phyloP scores from a whole-genome alignment of 2,329 filamentous ascomycete genomes.

The Aspergillus spinulosporus region DNA sequence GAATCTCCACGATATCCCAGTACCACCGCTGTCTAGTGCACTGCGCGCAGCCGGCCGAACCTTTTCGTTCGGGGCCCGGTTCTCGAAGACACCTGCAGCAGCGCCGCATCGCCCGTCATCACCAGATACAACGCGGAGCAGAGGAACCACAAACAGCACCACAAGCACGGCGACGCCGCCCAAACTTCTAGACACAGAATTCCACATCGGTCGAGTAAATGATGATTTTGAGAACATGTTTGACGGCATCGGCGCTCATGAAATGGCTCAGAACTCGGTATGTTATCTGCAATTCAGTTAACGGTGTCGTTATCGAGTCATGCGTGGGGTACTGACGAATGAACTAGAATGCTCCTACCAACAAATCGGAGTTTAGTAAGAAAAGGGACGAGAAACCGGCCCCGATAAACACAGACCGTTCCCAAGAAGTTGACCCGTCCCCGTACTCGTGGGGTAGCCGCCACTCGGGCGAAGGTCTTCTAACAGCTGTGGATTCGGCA shows the following conservation, averaged over 20 bases:
- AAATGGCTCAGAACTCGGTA: slow-evolving; percentile 31
- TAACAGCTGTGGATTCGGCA: slow-evolving; percentile 37
- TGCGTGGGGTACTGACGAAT: slow-evolving; percentile 19
- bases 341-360: background rate
- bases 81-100: slow-evolving; percentile 33
- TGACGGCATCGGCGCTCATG: slow-evolving; percentile 41
- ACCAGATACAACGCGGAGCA: slow-evolving; percentile 40
- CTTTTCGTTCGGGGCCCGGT: slow-evolving; percentile 54
- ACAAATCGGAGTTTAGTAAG: slow-evolving; percentile 13
- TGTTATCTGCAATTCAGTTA: background rate
- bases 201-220: slow-evolving; percentile 42
- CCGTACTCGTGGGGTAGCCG: slow-evolving; percentile 56
- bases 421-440: slow-evolving; percentile 48
- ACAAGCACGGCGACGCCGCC: slow-evolving; percentile 54
- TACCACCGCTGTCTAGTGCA: slow-evolving; percentile 44
- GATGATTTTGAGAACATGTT: slow-evolving; percentile 56
- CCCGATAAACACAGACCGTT: slow-evolving; percentile 49
- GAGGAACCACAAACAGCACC: slow-evolving; percentile 54
- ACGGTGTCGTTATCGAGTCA: too few relatives aligned
- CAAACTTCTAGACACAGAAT: slow-evolving; percentile 49
- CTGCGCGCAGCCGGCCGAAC: slow-evolving; percentile 52
- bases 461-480: slow-evolving; percentile 52
- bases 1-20: slow-evolving; percentile 44
- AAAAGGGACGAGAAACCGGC: slow-evolving; percentile 33
- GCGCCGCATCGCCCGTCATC: slow-evolving; percentile 26